Conservation (phyloP, 768 basidiomycete genomes). For the Sistotremastrum niveocremeum region DNA sequence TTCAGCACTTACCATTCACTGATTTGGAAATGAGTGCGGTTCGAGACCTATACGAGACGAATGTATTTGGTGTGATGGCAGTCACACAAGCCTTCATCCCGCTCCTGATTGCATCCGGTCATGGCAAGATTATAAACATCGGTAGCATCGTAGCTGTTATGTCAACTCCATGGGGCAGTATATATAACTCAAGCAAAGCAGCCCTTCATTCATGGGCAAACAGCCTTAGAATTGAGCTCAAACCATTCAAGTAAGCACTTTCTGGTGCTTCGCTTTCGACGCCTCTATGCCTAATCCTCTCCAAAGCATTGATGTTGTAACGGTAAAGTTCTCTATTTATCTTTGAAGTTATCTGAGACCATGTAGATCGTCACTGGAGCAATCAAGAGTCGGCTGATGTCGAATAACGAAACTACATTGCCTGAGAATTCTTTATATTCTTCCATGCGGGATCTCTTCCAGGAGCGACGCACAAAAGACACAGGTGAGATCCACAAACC, state of each 20-base stretch:
- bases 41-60: conserved; percentile 17
- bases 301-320: no score
- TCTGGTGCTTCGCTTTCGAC: no score
- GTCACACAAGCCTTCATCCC: conserved; percentile 20
- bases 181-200: conserved; percentile 22
- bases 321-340: no score
- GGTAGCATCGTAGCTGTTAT: conserved; percentile 17
- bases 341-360: no score
- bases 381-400: no score
- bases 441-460: no score
- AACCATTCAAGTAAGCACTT: conserved; percentile 16
- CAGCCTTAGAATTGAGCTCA: conserved; percentile 20
- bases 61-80: conserved; percentile 19
- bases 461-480: no score
- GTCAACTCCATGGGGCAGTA: conserved; percentile 16
- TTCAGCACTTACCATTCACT: conserved; percentile 12
- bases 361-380: no score
- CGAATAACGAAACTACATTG: no score
- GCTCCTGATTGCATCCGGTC: conserved; percentile 15
- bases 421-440: no score
- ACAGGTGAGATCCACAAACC: no score
- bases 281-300: no score
- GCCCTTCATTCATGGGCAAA: conserved; percentile 19
- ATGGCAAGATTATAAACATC: conserved; percentile 18
- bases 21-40: conserved; percentile 14